These are phyloP conservation scores for Fusarium begoniae DNA, from an alignment of 2,329 filamentous ascomycete species.

Conservation along the genomic window DNA sequence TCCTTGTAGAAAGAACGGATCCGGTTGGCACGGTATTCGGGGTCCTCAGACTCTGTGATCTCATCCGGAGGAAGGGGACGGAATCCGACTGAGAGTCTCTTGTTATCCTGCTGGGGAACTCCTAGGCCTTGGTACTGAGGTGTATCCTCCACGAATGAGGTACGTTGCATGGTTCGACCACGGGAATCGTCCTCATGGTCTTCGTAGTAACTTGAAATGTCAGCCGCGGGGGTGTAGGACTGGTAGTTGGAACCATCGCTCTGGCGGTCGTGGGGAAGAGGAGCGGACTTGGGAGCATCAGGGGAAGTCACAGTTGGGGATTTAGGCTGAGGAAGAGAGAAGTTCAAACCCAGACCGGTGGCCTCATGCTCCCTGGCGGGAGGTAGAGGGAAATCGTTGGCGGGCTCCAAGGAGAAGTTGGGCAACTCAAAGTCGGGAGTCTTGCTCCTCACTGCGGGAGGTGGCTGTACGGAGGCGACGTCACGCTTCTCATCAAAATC, in stretches of 20 bases:
- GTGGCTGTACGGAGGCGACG: constrained; percentile 41
- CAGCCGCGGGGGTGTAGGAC: constrained; percentile 41
- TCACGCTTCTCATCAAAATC: constrained; percentile 46
- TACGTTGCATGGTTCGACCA: constrained; percentile 49
- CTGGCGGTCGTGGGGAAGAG: constrained; percentile 32
- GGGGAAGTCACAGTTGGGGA: constrained; percentile 35
- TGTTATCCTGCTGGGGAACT: constrained; percentile 64
- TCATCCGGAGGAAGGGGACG: constrained; percentile 90
- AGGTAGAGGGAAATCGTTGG: constrained; percentile 39
- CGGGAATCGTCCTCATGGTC: constrained; percentile 46
- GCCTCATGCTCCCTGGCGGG: constrained; percentile 41
- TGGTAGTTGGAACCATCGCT: constrained; percentile 34
- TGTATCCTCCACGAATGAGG: constrained; percentile 39
- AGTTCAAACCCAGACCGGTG: constrained; percentile 48
- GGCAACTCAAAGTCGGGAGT: constrained; percentile 41
- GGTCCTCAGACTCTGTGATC: constrained; percentile 81
- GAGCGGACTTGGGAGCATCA: constrained; percentile 33
- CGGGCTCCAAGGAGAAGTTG: constrained; percentile 28
- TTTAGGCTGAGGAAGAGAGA: constrained; percentile 47
- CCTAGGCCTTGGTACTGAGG: constrained; percentile 53
- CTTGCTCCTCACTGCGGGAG: constrained; percentile 44
- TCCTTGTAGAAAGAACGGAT: constrained; percentile 99
- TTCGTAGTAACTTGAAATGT: constrained; percentile 48
- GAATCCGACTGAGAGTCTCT: constrained; percentile 74
- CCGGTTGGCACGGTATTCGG: constrained; percentile 92